Conservation (phyloP, 1,284 basidiomycete species). For the Phlebopus sp. region DNA sequence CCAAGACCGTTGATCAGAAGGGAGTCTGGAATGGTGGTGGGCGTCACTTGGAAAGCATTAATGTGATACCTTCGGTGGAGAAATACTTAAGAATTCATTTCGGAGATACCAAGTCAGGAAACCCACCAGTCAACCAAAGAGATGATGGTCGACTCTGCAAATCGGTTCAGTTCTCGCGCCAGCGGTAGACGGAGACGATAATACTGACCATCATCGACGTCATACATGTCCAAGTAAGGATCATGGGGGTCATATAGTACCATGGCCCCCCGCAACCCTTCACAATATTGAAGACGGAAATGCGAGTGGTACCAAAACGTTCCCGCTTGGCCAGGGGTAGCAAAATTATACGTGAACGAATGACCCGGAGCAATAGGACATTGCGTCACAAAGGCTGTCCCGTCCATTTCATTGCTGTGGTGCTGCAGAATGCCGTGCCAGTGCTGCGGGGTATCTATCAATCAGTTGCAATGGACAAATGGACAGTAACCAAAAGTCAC, state of each 20-base stretch:
- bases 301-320: slow-evolving; percentile 50
- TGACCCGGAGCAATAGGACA: slow-evolving; percentile 43
- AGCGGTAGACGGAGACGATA: neutral
- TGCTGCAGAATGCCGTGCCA: slow-evolving; percentile 37
- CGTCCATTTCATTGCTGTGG: slow-evolving; percentile 25
- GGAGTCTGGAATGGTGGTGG: slow-evolving; percentile 27
- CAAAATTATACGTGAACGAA: slow-evolving; percentile 41
- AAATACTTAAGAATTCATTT: neutral
- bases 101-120: neutral
- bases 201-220: slow-evolving; percentile 26
- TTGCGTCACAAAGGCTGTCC: slow-evolving; percentile 37
- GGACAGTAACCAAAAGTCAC: neutral
- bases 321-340: slow-evolving; percentile 31
- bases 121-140: slow-evolving; percentile 37
- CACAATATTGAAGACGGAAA: slow-evolving; percentile 33
- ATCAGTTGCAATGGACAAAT: neutral
- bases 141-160: slow-evolving; percentile 33
- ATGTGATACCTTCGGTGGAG: slow-evolving; percentile 31
- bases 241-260: slow-evolving; percentile 32
- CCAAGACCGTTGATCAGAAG: slow-evolving; percentile 52
- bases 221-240: slow-evolving; percentile 25
- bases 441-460: slow-evolving; percentile 23
- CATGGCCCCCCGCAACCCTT: slow-evolving; percentile 11
- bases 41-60: slow-evolving; percentile 17
- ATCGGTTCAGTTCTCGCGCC: slow-evolving; percentile 4